Evolutionary conservation across 306 rosid species (phyloP), one percentile per base, ranked within the genome.

Genomic region (Benincasa hispida): DNA sequence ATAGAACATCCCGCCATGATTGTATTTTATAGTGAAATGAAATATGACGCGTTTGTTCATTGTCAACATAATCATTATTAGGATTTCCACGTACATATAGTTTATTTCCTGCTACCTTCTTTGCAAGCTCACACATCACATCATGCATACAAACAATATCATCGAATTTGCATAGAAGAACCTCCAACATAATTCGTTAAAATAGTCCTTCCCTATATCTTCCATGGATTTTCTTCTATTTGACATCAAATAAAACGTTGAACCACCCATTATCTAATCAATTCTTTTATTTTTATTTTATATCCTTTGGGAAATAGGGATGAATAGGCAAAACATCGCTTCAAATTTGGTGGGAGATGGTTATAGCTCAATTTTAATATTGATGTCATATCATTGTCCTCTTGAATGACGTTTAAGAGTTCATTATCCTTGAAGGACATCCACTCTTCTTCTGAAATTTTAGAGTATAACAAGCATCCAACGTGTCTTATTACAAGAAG

Each of bases 61-160:
- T 9, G 0, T 76, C 47, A 28, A 10, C 5, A 3, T 9, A 34
- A 11, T 35, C 22, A 24, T 37, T 22, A 37, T 63, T 63, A 2
- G 24, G 58, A 47, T 77, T 48, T 79, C 73, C 73, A 82, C 60
- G 53, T 19, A 11, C 15, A 62, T 65, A 84, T 42, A 42, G 10
- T 55, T 79, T 59, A 8, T 72, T 77, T 24, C 84, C 79, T 5
- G 87, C 67, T 14, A 82, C 88, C 25, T 72, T 79, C 17, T 51
- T 79, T 6, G 86, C 79, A 39, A 88, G 72, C 35, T 88, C 89
- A 81, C 73, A 82, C 34, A 84, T 75, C 78, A 85, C 86, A 76
- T 82, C 85, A 47, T 88, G 89, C 87, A 42, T 42, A 42, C 13
- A 42, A 42, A 42, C 48, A 10, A 42, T 42, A 42, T 42, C 48